Evolutionary conservation across 2,329 filamentous ascomycete genomes (phyloP).

Genomic region (Pseudonectria buxi): DNA sequence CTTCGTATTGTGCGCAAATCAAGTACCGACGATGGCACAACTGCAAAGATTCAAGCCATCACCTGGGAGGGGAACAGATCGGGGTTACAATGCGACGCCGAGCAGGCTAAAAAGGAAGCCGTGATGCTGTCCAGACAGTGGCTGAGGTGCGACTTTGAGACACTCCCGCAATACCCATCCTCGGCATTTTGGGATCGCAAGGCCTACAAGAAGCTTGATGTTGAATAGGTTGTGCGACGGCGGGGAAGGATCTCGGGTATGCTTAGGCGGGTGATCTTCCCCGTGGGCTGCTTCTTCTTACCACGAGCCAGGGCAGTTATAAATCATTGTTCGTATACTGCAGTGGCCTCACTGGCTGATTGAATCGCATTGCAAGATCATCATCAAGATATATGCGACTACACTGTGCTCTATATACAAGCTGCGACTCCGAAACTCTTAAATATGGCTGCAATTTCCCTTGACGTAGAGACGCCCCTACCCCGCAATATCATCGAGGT

Average conservation of each 20-base stretch:
- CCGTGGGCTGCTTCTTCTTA: background rate
- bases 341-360: too few species aligned
- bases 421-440: too few species aligned
- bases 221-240: slow-evolving; percentile 1
- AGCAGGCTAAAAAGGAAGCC: slow-evolving; percentile 5
- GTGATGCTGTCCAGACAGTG: slow-evolving; percentile 1
- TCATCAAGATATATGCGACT: too few species aligned
- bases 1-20: slow-evolving; percentile 1
- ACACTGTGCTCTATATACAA: too few species aligned
- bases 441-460: too few species aligned
- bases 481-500: too few species aligned
- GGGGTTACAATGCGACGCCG: slow-evolving; percentile 3
- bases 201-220: slow-evolving; percentile 1
- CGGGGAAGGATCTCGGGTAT: background rate
- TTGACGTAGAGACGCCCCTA: too few species aligned
- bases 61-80: slow-evolving; percentile 4
- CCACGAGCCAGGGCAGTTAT: background rate
- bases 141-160: slow-evolving; percentile 2
- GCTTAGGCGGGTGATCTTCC: background rate
- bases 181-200: slow-evolving; percentile 1
- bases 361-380: too few species aligned
- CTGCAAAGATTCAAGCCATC: slow-evolving; percentile 1
- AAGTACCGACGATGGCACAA: background rate
- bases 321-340: background rate
- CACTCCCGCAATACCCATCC: slow-evolving; percentile 1